Percentiles rank a stretch among this genome's conserved stretches.
These are phyloP conservation scores for Nemania sp. DNA, from an alignment of 2,329 filamentous ascomycete species.

Conservation along the genomic window DNA sequence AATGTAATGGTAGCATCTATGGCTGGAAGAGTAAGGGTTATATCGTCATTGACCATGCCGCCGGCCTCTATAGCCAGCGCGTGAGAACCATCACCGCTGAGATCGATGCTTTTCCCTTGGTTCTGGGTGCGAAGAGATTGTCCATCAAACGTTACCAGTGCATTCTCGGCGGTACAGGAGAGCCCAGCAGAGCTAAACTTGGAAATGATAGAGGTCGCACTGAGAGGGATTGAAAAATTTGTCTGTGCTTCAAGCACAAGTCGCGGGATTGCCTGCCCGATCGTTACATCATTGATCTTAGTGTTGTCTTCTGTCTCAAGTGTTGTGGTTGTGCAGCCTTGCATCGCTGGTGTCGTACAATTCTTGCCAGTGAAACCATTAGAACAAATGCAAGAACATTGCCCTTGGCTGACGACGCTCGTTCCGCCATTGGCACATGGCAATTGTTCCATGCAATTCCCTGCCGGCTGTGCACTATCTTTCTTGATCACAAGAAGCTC, in stretches of 20 bases:
- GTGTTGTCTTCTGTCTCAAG: conserved; percentile 46
- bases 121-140: conserved; percentile 44
- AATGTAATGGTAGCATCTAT: conserved; percentile 42
- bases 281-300: conserved; percentile 67
- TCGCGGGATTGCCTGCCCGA: conserved; percentile 77
- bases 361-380: conserved; percentile 76
- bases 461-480: conserved; percentile 41
- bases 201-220: conserved; percentile 68
- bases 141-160: conserved; percentile 81
- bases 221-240: conserved; percentile 78
- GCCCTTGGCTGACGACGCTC: conserved; percentile 66
- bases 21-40: conserved; percentile 41
- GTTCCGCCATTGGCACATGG: conserved; percentile 80
- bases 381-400: conserved; percentile 85
- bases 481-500: conserved; percentile 64
- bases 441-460: conserved; percentile 61
- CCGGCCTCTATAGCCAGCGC: conserved; percentile 29
- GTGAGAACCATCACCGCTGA: conserved; percentile 28
- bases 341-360: conserved; percentile 51
- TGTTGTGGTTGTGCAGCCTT: conserved; percentile 57
- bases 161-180: conserved; percentile 83
- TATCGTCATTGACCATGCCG: conserved; percentile 36
- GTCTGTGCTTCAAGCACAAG: conserved; percentile 66
- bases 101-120: conserved; percentile 34
- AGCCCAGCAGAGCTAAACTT: conserved; percentile 76